phyloP scores from a whole-genome alignment of 2,329 filamentous ascomycete genomes.

The Diaporthe sp. region DNA sequence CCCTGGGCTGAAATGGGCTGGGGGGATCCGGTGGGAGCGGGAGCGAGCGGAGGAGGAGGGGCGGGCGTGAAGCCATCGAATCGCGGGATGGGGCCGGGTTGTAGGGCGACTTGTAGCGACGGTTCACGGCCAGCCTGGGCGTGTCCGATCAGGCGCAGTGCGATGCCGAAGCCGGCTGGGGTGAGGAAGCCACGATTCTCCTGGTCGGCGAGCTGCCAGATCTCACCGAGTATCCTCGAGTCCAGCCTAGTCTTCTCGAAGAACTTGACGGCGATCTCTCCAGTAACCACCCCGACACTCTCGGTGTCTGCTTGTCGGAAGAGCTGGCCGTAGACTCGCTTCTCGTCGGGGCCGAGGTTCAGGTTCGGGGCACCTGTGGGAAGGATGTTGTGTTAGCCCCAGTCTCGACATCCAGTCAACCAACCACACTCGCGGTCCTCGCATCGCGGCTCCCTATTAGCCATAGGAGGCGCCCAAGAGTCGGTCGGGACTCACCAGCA shows the following conservation, averaged over 20 bases:
- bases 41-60: slow-evolving; percentile 64
- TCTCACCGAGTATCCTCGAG: slow-evolving; percentile 88
- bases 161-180: slow-evolving; percentile 92
- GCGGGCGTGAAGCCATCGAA: slow-evolving; percentile 81
- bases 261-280: slow-evolving; percentile 96
- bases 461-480: not conserved
- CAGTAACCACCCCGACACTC: slow-evolving; percentile 91
- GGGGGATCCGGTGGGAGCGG: slow-evolving; percentile 54
- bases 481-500: slow-evolving; percentile 33
- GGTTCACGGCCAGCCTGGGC: slow-evolving; percentile 90
- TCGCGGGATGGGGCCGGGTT: slow-evolving; percentile 89
- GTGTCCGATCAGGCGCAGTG: slow-evolving; percentile 94
- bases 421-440: not conserved
- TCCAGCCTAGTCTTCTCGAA: slow-evolving; percentile 96
- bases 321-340: slow-evolving; percentile 91
- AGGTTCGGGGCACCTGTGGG: slow-evolving; percentile 74
- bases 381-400: slow-evolving; percentile 26
- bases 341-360: slow-evolving; percentile 92
- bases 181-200: slow-evolving; percentile 97
- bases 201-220: slow-evolving; percentile 98
- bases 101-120: slow-evolving; percentile 83
- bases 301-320: slow-evolving; percentile 95
- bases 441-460: not conserved
- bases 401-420: not conserved
- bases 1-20: slow-evolving; percentile 63